Percentiles rank a stretch among this genome's conserved stretches.
Conservation (phyloP, 257 asterid species). For the Solanum sejunctum region DNA sequence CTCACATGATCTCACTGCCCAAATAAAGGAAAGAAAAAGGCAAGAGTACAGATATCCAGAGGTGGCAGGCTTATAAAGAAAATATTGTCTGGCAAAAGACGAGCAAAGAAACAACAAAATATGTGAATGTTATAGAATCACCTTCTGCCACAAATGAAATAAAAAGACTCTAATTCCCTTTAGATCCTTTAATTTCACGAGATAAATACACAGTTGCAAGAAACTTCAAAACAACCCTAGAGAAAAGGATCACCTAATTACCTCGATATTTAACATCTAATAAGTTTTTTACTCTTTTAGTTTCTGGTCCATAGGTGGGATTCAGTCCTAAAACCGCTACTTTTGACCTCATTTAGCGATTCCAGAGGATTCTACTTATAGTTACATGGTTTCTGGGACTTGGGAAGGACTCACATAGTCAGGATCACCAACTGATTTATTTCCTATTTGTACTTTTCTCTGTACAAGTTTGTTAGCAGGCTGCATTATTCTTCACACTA, state of each 20-base stretch:
- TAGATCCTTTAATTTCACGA: not conserved
- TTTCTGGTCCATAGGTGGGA: not conserved
- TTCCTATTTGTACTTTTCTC: not conserved
- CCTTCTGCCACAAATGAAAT: not conserved
- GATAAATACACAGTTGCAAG: not conserved
- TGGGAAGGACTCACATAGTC: not conserved
- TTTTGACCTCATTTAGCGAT: not conserved
- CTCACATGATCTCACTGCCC: not conserved
- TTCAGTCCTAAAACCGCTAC: not conserved
- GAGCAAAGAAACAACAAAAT: not conserved
- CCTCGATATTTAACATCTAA: not conserved
- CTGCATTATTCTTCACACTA: not conserved
- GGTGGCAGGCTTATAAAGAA: not conserved
- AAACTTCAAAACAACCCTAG: not conserved
- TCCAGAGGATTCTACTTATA: not conserved
- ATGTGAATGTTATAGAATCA: not conserved
- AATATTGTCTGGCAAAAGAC: not conserved
- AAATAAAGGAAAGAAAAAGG: not conserved
- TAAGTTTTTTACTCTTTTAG: not conserved
- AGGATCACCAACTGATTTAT: not conserved
- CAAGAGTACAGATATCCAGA: not conserved
- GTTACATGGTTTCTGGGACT: not conserved
- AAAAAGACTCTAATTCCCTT: not conserved
- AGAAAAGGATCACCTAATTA: not conserved
- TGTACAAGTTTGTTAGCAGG: not conserved